Conservation (phyloP, 73 alveolate genomes). For the Tetrahymena thermophila region DNA sequence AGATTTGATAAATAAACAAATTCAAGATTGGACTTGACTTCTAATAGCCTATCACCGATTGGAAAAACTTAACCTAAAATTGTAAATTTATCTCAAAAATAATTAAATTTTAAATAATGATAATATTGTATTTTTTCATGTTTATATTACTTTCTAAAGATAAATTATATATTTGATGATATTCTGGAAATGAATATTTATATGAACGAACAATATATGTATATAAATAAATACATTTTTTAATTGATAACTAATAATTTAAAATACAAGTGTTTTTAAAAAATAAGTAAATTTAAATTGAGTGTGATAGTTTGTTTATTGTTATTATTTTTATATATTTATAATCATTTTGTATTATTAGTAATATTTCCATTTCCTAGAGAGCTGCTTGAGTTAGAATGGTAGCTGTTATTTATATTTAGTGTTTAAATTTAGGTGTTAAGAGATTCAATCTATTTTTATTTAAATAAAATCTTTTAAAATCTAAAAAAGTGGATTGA, state of each 20-base stretch:
- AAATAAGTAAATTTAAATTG: not conserved
- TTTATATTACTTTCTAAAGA: too few species aligned
- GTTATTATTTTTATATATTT: too few species aligned
- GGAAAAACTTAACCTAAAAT: not conserved
- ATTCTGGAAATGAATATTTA: too few species aligned
- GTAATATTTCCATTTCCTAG: not conserved
- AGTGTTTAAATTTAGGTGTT: not conserved
- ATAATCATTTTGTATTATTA: not conserved
- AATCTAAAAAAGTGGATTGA: not conserved
- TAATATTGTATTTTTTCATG: too few species aligned
- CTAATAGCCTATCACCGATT: not conserved
- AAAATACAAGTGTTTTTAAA: too few species aligned
- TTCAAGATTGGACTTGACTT: not conserved
- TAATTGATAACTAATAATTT: too few species aligned
- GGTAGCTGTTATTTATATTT: not conserved
- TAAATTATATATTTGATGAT: too few species aligned
- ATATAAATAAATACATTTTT: too few species aligned
- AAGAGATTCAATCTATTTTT: not conserved
- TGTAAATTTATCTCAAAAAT: not conserved
- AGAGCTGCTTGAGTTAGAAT: not conserved
- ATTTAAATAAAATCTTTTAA: not conserved
- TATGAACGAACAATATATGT: too few species aligned
- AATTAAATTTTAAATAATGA: not conserved
- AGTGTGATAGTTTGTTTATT: not conserved
- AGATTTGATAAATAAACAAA: not conserved